A percentile compares a stretch with the other conserved stretches of the same genome.
phyloP scores from a whole-genome alignment of 1,139 yeast species.

The Taphrina deformans region DNA sequence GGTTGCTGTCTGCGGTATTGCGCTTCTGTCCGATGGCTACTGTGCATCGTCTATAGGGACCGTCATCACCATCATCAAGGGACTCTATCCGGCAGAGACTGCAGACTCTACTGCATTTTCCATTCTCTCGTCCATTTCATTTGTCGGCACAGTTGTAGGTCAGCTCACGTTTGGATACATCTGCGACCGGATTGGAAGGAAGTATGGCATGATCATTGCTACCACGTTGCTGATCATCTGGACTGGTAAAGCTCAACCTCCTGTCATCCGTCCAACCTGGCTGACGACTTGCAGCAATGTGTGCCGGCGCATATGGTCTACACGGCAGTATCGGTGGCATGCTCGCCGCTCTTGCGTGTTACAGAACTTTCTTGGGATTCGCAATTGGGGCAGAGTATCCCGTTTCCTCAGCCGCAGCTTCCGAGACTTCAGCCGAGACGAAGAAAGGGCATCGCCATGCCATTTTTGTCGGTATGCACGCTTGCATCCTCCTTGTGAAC shows the following conservation, averaged over 20 bases:
- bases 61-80: slow-evolving; percentile 65
- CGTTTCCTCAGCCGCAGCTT: slow-evolving; percentile 88
- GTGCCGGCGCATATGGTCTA: slow-evolving; percentile 87
- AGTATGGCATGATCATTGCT: slow-evolving; percentile 75
- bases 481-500: too few relatives aligned
- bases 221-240: slow-evolving; percentile 67
- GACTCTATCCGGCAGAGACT: slow-evolving; percentile 65
- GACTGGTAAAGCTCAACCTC: background rate
- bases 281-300: slow-evolving; percentile 59
- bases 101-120: slow-evolving; percentile 64
- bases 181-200: slow-evolving; percentile 76
- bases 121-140: slow-evolving; percentile 83
- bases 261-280: background rate
- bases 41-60: slow-evolving; percentile 59
- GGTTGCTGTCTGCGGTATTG: slow-evolving; percentile 85
- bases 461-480: slow-evolving; percentile 37
- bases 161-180: slow-evolving; percentile 75
- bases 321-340: slow-evolving; percentile 64
- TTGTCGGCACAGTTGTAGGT: slow-evolving; percentile 90
- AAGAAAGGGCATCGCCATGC: slow-evolving; percentile 83
- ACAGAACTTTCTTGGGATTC: slow-evolving; percentile 82
- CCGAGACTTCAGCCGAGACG: slow-evolving; percentile 80
- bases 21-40: slow-evolving; percentile 59
- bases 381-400: slow-evolving; percentile 81
- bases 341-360: slow-evolving; percentile 77